Evolutionary conservation across 768 basidiomycete species (phyloP), one percentile per base, ranked within the genome.

Genomic region (Suillus americanus): DNA sequence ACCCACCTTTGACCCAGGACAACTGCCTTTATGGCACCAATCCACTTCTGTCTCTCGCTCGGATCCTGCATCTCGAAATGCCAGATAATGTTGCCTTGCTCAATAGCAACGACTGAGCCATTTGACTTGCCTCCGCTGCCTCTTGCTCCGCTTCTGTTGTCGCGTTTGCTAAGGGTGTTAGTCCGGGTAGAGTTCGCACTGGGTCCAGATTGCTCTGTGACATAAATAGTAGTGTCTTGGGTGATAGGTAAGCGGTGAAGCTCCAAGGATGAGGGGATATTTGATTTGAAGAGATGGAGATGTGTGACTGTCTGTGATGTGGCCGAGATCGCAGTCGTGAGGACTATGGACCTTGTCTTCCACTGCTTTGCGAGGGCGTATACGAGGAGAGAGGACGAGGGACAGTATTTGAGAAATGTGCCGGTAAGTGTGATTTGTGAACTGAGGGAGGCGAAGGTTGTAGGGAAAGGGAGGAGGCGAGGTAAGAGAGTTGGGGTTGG

Each of bases 231-330:
- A 59, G 87, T 91, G 40, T 89, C 85, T 68, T 90, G 89, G 64
- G 88, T 88, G 68, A 94, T 91, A 71, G 88, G 86, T 40, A 93
- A 75, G 50, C 92, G 80, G 74, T 94, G 90, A 7, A 92, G 66
- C 74, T 94, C 92, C 60, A 78, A 84, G 66, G 91, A 90, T 23
- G 88, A 86, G 12, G 80, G 74, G 13, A 78, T 77, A 5, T 82
- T 67, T 10, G 83, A 80, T 73, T 92, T 91, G 80, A 93, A 94
- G 43, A 94, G 73, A 72, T 94, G 92, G 37, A 93, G 78, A 71
- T 90, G 87, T 16, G 79, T 77, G 65, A 81, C 72, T 54, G 53
- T n/a, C 5, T 54, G 28, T 80, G 73, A 65, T 62, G 54, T 1
- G 78, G 70, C 12, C 67, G 60, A 40, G 48, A 62, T 61, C 18